These are phyloP conservation scores for Paraphaeosphaeria minitans DNA, from an alignment of 2,329 filamentous ascomycete species.

Conservation along the genomic window DNA sequence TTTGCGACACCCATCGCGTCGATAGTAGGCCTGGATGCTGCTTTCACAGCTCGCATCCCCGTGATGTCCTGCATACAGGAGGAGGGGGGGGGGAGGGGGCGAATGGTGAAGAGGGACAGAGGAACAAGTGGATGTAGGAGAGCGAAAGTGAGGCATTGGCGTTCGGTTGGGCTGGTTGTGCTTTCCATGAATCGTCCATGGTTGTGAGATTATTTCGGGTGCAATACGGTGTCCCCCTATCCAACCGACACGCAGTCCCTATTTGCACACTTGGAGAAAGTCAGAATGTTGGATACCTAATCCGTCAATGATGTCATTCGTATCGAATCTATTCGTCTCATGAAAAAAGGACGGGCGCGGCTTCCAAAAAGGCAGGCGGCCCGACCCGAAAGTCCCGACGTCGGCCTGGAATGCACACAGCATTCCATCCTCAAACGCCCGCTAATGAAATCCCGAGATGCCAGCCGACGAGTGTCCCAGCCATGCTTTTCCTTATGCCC, in stretches of 20 bases:
- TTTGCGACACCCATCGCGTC: too few relatives aligned
- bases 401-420: constrained; percentile 4
- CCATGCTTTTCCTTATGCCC: background rate
- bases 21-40: too few relatives aligned
- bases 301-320: constrained; percentile 8
- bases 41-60: too few relatives aligned
- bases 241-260: too few relatives aligned
- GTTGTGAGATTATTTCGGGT: too few relatives aligned
- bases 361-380: background rate
- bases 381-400: background rate
- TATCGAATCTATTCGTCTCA: background rate
- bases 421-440: constrained; percentile 9
- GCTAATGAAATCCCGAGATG: constrained; percentile 6
- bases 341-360: background rate
- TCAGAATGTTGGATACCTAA: background rate
- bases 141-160: background rate
- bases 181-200: too few relatives aligned
- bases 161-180: too few relatives aligned
- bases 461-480: background rate
- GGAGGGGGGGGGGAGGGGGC: background rate
- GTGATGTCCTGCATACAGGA: background rate
- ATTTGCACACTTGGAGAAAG: too few relatives aligned
- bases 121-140: background rate
- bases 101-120: constrained; percentile 7
- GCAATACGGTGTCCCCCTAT: too few relatives aligned